Percentiles rank a stretch among this genome's conserved stretches.
Evolutionary conservation across 148 eudicot genomes (phyloP).

Genomic region (Silene latifolia): DNA sequence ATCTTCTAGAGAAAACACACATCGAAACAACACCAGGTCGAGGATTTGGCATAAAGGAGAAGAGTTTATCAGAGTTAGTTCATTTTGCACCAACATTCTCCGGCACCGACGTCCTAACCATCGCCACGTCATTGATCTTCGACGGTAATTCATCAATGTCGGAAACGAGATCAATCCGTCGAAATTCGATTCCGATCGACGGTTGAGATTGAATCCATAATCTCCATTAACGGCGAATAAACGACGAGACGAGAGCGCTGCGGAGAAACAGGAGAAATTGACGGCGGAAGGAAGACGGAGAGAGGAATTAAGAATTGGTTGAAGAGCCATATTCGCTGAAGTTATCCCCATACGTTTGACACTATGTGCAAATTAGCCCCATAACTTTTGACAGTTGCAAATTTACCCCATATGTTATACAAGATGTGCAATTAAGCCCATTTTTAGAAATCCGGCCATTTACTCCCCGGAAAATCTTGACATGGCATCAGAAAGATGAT

Average conservation of each 20-base stretch:
- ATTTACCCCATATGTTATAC: too few species aligned
- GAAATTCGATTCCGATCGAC: slow-evolving; percentile 22
- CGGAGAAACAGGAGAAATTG: not conserved
- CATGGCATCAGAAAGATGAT: too few species aligned
- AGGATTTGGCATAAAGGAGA: slow-evolving; percentile 6
- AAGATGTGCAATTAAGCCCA: too few species aligned
- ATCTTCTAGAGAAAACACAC: slow-evolving; percentile 5
- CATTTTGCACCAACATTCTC: slow-evolving; percentile 38
- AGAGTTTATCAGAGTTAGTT: slow-evolving; percentile 3
- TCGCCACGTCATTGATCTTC: slow-evolving; percentile 25
- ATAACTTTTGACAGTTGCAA: too few species aligned
- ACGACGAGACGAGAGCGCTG: not conserved
- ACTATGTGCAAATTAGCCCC: too few species aligned
- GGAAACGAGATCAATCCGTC: slow-evolving; percentile 44
- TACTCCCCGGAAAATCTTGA: too few species aligned
- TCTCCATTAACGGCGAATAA: not conserved
- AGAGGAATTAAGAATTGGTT: too few species aligned
- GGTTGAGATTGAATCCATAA: slow-evolving; percentile 5
- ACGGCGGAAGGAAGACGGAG: not conserved
- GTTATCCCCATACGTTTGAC: too few species aligned
- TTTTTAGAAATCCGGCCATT: too few species aligned
- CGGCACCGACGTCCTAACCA: slow-evolving; percentile 49
- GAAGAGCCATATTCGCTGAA: too few species aligned
- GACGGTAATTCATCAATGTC: slow-evolving; percentile 25
- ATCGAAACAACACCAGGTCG: not conserved